phyloP scores from a whole-genome alignment of 2,329 filamentous ascomycete species.

The Akanthomyces muscarius region DNA sequence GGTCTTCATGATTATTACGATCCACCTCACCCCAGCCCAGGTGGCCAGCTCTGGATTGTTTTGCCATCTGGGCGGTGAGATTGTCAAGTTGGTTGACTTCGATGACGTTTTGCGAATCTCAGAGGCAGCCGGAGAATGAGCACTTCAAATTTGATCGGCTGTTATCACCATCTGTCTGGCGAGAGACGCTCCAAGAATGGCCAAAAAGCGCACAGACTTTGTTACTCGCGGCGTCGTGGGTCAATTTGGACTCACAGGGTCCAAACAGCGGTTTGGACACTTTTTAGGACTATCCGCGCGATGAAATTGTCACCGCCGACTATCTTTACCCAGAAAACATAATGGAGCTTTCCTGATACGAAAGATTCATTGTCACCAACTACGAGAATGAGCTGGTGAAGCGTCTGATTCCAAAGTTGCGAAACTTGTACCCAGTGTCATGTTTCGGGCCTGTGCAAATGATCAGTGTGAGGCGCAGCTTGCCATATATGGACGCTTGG shows the following conservation, averaged over 20 bases:
- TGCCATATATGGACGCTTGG: too few species aligned
- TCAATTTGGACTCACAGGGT: neutral
- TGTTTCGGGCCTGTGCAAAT: neutral
- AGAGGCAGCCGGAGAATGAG: neutral
- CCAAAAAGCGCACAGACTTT: neutral
- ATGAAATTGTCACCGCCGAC: too few species aligned
- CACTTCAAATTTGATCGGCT: neutral
- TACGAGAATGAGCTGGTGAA: neutral
- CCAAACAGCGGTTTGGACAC: neutral
- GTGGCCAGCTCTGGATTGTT: neutral
- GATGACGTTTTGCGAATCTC: neutral
- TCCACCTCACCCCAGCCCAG: neutral
- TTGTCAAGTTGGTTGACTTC: neutral
- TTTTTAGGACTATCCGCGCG: neutral
- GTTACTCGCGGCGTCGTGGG: neutral
- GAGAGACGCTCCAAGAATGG: neutral
- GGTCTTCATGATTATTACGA: neutral
- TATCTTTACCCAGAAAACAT: neutral
- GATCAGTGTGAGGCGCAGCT: neutral
- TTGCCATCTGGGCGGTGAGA: neutral
- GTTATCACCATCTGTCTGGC: neutral
- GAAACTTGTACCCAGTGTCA: neutral
- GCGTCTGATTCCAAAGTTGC: neutral
- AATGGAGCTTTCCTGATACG: neutral
- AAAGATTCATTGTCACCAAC: neutral